These are phyloP conservation scores for Dillenia turbinata DNA, from an alignment of 164 flowering plant species.

Conservation along the genomic window DNA sequence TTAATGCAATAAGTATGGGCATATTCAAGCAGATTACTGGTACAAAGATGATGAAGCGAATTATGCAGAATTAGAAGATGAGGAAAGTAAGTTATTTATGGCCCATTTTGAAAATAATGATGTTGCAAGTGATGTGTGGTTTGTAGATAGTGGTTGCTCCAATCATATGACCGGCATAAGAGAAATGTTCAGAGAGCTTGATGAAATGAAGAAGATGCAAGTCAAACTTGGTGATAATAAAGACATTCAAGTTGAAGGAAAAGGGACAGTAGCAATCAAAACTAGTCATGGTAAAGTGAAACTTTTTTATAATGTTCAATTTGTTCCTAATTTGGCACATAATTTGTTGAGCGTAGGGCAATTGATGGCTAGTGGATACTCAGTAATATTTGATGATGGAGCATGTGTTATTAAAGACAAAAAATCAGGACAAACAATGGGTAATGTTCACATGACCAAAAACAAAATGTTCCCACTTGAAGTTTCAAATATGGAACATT, in stretches of 20 bases:
- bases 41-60: not conserved
- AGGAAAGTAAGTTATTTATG: conserved; percentile 1
- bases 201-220: conserved; percentile 4
- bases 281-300: not conserved
- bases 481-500: not conserved
- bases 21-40: too few species aligned
- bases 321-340: conserved; percentile 5
- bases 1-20: too few species aligned
- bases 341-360: not conserved
- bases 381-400: too few species aligned
- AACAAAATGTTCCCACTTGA: too few species aligned
- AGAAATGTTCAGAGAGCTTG: conserved; percentile 3
- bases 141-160: conserved; percentile 11
- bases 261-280: conserved; percentile 5
- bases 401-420: conserved; percentile 3
- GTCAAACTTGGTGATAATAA: conserved; percentile 7
- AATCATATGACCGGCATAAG: conserved; percentile 7
- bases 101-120: not conserved
- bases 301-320: conserved; percentile 3
- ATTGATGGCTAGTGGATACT: too few species aligned
- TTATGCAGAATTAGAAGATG: not conserved
- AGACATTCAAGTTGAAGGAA: conserved; percentile 4
- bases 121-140: conserved; percentile 5
- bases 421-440: conserved; percentile 1
- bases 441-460: conserved; percentile 1